Evolutionary conservation across 164 flowering plant genomes (phyloP).

Genomic region (Dillenia suffruticosa): DNA sequence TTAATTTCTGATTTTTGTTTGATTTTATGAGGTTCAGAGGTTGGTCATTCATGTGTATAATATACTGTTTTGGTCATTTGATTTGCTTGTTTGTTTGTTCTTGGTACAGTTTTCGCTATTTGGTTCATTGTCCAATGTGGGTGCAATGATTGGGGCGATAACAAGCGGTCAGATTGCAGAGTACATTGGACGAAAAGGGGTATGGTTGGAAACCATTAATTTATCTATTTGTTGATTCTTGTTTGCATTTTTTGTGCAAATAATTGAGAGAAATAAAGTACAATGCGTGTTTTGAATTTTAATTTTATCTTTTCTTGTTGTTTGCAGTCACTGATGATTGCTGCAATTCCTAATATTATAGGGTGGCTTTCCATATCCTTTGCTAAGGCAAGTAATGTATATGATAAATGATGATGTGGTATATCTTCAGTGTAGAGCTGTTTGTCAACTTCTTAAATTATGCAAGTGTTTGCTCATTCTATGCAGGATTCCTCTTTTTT

Average conservation of each 20-base stretch:
- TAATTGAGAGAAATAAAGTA: too few relatives aligned
- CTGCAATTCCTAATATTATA: slow-evolving; percentile 63
- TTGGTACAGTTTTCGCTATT: slow-evolving; percentile 54
- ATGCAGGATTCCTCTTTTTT: slow-evolving; percentile 55
- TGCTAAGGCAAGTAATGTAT: slow-evolving; percentile 39
- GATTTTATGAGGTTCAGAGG: background rate
- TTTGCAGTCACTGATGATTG: slow-evolving; percentile 66
- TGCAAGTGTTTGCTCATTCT: background rate
- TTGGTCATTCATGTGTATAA: background rate
- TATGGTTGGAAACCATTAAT: slow-evolving; percentile 9
- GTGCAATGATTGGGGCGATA: slow-evolving; percentile 78
- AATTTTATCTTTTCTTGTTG: background rate
- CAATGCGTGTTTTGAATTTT: background rate
- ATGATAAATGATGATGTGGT: background rate
- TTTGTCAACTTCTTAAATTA: background rate
- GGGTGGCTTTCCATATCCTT: slow-evolving; percentile 72
- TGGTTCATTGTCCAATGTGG: slow-evolving; percentile 70
- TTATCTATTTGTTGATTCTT: background rate
- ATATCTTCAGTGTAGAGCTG: too few relatives aligned
- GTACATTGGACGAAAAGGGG: slow-evolving; percentile 74
- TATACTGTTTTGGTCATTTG: background rate
- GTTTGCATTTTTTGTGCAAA: too few relatives aligned
- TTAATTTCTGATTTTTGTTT: background rate
- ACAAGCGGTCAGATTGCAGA: slow-evolving; percentile 75
- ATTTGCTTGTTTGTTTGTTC: background rate